Conservation (phyloP, 169 alveolate species). For the Babesia ovis region DNA sequence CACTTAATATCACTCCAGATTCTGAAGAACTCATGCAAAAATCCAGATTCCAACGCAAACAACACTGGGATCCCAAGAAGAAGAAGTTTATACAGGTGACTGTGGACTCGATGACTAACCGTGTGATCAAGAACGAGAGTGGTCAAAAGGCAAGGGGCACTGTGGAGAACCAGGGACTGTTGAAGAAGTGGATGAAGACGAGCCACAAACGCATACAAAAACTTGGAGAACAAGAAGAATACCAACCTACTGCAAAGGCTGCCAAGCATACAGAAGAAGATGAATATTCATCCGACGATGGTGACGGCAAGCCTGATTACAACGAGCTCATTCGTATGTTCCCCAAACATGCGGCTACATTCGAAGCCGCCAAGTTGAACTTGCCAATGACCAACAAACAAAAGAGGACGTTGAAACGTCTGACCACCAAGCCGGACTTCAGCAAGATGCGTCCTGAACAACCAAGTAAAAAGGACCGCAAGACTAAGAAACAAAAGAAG, state of each 20-base stretch:
- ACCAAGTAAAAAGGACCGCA: not conserved
- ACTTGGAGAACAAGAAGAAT: conserved; percentile 61
- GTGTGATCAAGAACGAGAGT: conserved; percentile 37
- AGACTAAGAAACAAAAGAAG: conserved; percentile 19
- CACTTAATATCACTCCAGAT: conserved; percentile 63
- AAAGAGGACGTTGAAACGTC: conserved; percentile 49
- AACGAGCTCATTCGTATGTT: conserved; percentile 63
- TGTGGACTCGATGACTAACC: conserved; percentile 55
- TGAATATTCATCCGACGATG: not conserved
- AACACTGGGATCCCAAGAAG: conserved; percentile 65
- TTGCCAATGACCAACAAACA: conserved; percentile 58
- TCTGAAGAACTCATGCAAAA: conserved; percentile 60
- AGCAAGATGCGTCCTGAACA: conserved; percentile 12
- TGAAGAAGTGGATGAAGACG: conserved; percentile 68
- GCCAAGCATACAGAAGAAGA: not conserved
- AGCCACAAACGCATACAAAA: conserved; percentile 53
- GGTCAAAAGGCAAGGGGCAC: conserved; percentile 34
- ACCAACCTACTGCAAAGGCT: conserved; percentile 7
- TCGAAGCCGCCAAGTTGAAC: conserved; percentile 54
- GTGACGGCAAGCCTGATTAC: conserved; percentile 9
- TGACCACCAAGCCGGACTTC: conserved; percentile 41
- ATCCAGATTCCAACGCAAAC: conserved; percentile 50
- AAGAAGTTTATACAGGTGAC: conserved; percentile 61
- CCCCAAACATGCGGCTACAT: conserved; percentile 60
- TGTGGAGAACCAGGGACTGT: conserved; percentile 41